Base-by-base conservation (phyloP, 495 filamentous ascomycete genomes). In the Annulohypoxylon stygium region DNA sequence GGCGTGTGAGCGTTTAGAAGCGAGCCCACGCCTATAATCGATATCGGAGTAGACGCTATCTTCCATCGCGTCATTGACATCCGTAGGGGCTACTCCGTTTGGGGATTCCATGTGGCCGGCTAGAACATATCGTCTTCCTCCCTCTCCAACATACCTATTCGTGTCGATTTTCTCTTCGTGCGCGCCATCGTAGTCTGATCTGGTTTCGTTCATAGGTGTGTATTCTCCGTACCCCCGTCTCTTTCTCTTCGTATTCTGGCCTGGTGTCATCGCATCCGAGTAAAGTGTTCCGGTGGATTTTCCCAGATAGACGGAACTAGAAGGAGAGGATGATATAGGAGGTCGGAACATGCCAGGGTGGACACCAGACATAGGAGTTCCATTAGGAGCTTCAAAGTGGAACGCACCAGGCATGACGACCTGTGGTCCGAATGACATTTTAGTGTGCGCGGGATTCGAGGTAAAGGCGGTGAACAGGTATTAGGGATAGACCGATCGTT, bases 271-370 rank as follows among this genome's bases (percentile, higher is more conserved):
- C 10, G 77, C 59, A 62, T 86, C 81, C 23, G 81, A 82, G 39
- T 83, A 81, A 23, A 88, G 70, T 47, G 85, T 90, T 20, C 81
- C 81, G 8, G 89, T 88, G 8, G 89, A 90, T 67, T 81, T 82
- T 12, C 79, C 76, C 4, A 87, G 81, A 71, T 90, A 88, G 16
- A 88, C 73, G 8, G 90, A 89, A 26, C 84, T 88, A 7, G 89
- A 88, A 2, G 88, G 83, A 4, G 90, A 90, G 4, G 89, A 86
- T 14, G 91, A 88, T n/a, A 82, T 78, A 4, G 92, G 92, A 2
- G 91, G 87, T 67, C 89, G 91, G 78, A 93, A 94, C 74, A 94
- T 80, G 78, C 87, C 78, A 75, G 86, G 81, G 87, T 90, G 77
- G 82, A 82, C 79, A 82, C 85, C 23, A 82, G 85, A 59, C n/a